Evolutionary conservation across 768 basidiomycete species (phyloP).

Genomic region (Lactifluus hygrophoroides): DNA sequence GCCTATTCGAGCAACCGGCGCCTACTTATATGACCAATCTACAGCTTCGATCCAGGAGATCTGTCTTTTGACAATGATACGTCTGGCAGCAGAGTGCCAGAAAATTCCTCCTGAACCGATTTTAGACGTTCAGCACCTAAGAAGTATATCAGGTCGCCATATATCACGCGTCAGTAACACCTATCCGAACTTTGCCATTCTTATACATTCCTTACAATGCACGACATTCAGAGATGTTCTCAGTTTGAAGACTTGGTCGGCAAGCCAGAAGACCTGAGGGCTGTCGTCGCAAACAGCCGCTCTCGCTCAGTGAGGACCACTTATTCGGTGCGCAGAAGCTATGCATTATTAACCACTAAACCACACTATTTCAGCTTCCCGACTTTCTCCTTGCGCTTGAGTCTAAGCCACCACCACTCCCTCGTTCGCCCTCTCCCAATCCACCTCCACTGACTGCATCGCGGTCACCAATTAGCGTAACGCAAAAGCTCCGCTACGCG

Average conservation of each 20-base stretch:
- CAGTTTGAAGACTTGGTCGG: constrained; percentile 49
- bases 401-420: constrained; percentile 21
- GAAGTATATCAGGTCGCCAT: constrained; percentile 40
- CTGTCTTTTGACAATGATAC: constrained; percentile 61
- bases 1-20: constrained; percentile 19
- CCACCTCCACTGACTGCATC: constrained; percentile 21
- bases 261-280: constrained; percentile 37
- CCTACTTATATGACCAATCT: not conserved
- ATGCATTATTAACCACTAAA: not conserved
- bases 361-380: constrained; percentile 44
- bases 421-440: constrained; percentile 15
- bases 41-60: constrained; percentile 68
- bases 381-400: constrained; percentile 54
- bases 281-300: constrained; percentile 39
- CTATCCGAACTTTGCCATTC: not conserved
- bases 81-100: constrained; percentile 52
- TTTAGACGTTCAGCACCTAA: constrained; percentile 35
- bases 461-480: constrained; percentile 27
- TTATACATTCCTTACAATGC: not conserved
- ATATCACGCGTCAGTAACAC: constrained; percentile 42
- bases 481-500: constrained; percentile 52
- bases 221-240: constrained; percentile 49
- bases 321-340: not conserved
- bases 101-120: constrained; percentile 40
- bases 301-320: constrained; percentile 46